A percentile compares a stretch with the other conserved stretches of the same genome.
Evolutionary conservation across 2,329 filamentous ascomycete genomes (phyloP).

Genomic region (Fusarium nurragi): DNA sequence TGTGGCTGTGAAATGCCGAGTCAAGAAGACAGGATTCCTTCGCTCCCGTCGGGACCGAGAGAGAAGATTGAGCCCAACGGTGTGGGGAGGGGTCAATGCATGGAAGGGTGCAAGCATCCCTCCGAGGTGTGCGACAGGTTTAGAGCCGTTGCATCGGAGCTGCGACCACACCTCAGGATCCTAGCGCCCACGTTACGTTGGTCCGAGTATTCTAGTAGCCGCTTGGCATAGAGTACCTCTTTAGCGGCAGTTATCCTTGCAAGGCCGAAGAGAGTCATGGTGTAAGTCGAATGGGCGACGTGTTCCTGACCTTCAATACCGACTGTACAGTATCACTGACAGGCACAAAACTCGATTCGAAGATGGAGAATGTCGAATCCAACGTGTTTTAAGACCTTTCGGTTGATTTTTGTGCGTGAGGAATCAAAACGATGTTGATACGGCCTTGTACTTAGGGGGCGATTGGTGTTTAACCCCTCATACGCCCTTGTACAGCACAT

Average conservation of each 20-base stretch:
- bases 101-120: constrained; percentile 18
- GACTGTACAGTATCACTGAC: not conserved
- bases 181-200: constrained; percentile 42
- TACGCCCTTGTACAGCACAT: constrained; percentile 21
- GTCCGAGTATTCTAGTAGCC: constrained; percentile 34
- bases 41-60: constrained; percentile 45
- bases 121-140: not conserved
- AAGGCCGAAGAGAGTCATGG: constrained; percentile 7
- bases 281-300: constrained; percentile 25
- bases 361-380: not conserved
- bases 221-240: constrained; percentile 22
- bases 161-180: constrained; percentile 15
- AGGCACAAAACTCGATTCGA: not conserved
- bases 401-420: too few relatives aligned
- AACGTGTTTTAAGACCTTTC: not conserved
- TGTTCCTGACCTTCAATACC: constrained; percentile 6
- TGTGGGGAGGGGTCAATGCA: constrained; percentile 32
- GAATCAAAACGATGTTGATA: not conserved
- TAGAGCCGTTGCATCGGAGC: constrained; percentile 12
- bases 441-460: constrained; percentile 30
- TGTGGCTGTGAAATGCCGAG: constrained; percentile 30
- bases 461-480: constrained; percentile 30
- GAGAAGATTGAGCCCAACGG: constrained; percentile 31
- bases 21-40: constrained; percentile 35
- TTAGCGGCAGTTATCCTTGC: constrained; percentile 34